These are phyloP conservation scores for Yamadazyma laniorum DNA, from an alignment of 805 yeast genomes.

Conservation along the genomic window DNA sequence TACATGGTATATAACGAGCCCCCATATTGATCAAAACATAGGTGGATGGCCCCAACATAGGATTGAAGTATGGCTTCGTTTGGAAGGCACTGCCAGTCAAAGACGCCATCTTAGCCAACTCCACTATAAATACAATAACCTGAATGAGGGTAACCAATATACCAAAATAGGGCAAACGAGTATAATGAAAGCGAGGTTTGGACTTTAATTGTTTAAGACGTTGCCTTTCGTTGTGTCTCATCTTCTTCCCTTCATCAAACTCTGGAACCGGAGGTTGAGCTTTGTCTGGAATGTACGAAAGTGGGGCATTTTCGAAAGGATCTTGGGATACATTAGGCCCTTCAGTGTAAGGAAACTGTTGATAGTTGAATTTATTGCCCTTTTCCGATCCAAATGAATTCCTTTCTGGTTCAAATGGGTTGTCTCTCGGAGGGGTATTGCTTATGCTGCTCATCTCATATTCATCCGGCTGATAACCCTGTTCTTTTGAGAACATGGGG, in stretches of 20 bases:
- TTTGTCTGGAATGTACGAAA: constrained; percentile 9
- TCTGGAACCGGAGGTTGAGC: constrained; percentile 14
- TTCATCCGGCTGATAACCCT: background rate
- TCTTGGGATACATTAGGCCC: background rate
- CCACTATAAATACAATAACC: constrained; percentile 58
- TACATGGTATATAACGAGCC: constrained; percentile 69
- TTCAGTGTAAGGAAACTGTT: constrained; percentile 11
- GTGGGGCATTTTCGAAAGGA: constrained; percentile 10
- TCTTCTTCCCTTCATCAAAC: constrained; percentile 14
- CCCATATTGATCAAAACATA: constrained; percentile 68
- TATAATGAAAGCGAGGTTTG: constrained; percentile 34
- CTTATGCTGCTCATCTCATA: constrained; percentile 2
- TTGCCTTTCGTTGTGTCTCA: constrained; percentile 22
- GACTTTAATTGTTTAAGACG: constrained; percentile 23
- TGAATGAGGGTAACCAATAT: constrained; percentile 46
- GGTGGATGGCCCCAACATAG: constrained; percentile 75
- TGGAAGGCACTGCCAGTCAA: constrained; percentile 66
- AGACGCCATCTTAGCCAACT: constrained; percentile 53
- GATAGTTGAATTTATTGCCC: constrained; percentile 2
- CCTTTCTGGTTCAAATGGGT: constrained; percentile 6
- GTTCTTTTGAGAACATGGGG: constrained; percentile 1
- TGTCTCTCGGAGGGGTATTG: constrained; percentile 1
- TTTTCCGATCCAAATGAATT: background rate
- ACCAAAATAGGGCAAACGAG: constrained; percentile 41
- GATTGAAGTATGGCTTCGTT: constrained; percentile 70